phyloP scores from a whole-genome alignment of 257 asterid genomes.

The Solanum clarkiae region DNA sequence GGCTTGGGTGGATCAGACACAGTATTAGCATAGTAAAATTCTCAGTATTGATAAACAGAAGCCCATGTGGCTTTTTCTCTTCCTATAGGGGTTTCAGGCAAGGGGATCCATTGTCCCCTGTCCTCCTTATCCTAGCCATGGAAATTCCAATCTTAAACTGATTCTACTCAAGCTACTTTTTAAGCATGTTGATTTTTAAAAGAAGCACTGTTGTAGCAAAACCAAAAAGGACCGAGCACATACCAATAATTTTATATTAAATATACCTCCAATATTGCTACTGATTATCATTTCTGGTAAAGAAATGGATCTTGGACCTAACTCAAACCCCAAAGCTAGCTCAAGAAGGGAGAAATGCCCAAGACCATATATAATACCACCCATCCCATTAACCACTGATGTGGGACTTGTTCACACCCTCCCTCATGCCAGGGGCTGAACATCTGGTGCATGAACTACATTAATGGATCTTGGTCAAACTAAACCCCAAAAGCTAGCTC shows the following conservation, averaged over 20 bases:
- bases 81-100: neutral
- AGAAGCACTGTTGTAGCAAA: neutral
- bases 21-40: no score
- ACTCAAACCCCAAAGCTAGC: neutral
- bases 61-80: no score
- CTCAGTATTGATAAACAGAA: no score
- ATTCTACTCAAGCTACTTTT: neutral
- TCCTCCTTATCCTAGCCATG: neutral
- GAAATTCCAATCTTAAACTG: neutral
- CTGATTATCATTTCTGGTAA: neutral
- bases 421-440: neutral
- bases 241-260: neutral
- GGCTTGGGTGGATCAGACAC: no score
- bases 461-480: neutral
- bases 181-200: neutral
- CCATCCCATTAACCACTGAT: neutral
- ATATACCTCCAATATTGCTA: neutral
- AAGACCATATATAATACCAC: neutral
- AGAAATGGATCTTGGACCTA: neutral
- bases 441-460: neutral
- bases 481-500: neutral
- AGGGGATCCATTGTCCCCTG: neutral
- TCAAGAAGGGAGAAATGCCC: neutral
- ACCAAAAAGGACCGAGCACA: neutral
- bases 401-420: neutral